A percentile compares a stretch with the other conserved stretches of the same genome.
phyloP scores from a whole-genome alignment of 2,329 filamentous ascomycete species.

The Cladosporium sp. region DNA sequence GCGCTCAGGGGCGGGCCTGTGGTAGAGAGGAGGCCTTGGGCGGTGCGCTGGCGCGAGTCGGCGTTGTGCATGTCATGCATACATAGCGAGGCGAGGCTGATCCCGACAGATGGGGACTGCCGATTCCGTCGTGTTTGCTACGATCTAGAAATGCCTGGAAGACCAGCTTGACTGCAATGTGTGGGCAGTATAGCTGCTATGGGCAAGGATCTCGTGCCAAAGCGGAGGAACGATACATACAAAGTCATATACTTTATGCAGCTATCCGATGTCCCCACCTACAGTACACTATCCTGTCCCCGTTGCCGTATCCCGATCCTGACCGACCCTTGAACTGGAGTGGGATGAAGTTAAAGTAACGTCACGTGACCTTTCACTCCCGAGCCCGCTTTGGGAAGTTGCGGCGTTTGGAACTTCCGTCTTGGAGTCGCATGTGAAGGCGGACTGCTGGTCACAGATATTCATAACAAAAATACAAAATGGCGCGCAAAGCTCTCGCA shows the following conservation, averaged over 20 bases:
- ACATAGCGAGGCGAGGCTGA: not conserved
- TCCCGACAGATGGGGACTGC: constrained; percentile 15
- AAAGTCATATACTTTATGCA: not conserved
- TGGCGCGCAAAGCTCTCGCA: constrained; percentile 54
- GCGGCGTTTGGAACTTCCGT: constrained; percentile 15
- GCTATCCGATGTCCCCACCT: not conserved
- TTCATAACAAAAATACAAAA: constrained; percentile 31
- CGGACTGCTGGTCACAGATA: not conserved
- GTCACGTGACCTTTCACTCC: constrained; percentile 12
- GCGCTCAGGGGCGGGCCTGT: constrained; percentile 15
- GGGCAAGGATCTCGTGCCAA: not conserved
- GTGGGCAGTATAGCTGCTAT: not conserved
- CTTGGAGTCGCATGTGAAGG: constrained; percentile 12
- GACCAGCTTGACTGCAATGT: not conserved
- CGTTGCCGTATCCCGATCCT: constrained; percentile 3
- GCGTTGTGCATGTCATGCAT: constrained; percentile 13
- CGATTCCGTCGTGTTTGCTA: constrained; percentile 9
- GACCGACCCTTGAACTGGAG: not conserved
- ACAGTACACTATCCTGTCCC: not conserved
- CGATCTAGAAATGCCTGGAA: constrained; percentile 1
- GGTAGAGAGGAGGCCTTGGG: constrained; percentile 1
- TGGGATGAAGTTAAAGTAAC: not conserved
- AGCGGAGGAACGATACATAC: not conserved
- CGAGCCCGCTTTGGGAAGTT: constrained; percentile 18
- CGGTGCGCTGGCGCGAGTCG: constrained; percentile 17